Percentiles rank a stretch among this genome's conserved stretches.
phyloP scores from a whole-genome alignment of 164 flowering plant species.

The Taxillus chinensis region DNA sequence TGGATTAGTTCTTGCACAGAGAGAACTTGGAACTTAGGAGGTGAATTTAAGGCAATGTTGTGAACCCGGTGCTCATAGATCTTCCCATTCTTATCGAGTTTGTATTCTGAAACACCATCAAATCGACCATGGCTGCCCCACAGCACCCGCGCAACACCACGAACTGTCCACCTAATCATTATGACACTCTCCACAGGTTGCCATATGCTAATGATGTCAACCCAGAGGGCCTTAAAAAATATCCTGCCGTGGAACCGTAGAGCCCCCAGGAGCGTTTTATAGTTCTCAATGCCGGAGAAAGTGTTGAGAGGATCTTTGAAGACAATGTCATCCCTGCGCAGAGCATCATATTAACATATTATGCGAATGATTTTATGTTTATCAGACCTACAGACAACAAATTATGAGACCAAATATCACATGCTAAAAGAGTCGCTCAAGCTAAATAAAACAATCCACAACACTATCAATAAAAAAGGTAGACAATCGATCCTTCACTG shows the following conservation, averaged over 20 bases:
- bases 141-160: conserved; percentile 71
- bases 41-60: conserved; percentile 60
- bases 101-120: conserved; percentile 76
- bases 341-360: neutral
- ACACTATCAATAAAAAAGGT: too few species aligned
- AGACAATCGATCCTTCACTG: too few species aligned
- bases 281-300: conserved; percentile 69
- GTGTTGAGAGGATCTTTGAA: conserved; percentile 79
- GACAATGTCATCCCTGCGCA: conserved; percentile 70
- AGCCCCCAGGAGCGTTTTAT: conserved; percentile 73
- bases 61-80: conserved; percentile 77
- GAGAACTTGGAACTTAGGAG: conserved; percentile 52
- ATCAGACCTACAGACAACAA: too few species aligned
- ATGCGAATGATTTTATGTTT: too few species aligned
- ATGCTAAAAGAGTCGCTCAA: too few species aligned
- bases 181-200: conserved; percentile 68
- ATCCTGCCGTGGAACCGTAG: conserved; percentile 65
- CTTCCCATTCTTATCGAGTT: conserved; percentile 77
- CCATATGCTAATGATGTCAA: conserved; percentile 63
- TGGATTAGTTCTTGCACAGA: conserved; percentile 54
- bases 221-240: conserved; percentile 59
- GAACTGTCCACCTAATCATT: conserved; percentile 74
- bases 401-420: too few species aligned
- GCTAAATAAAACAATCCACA: too few species aligned
- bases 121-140: conserved; percentile 80